Conservation (phyloP, 805 yeast genomes). For the Cyberlindnera maritima region DNA sequence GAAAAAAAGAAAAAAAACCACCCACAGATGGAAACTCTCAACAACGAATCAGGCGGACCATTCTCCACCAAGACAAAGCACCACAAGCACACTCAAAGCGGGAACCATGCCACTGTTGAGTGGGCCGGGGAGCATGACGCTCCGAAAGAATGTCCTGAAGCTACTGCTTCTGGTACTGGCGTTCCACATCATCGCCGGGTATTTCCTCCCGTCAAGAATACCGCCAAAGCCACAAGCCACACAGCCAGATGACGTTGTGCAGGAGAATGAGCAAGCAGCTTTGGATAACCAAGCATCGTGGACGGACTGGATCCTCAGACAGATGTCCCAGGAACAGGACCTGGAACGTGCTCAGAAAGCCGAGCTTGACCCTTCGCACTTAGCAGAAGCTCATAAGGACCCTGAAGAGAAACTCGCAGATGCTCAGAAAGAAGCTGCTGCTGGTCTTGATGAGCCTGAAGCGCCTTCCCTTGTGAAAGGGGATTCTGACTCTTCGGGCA, state of each 20-base stretch:
- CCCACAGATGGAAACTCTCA: not conserved
- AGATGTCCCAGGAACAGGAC: not conserved
- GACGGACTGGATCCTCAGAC: not conserved
- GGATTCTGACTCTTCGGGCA: not conserved
- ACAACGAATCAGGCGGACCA: not conserved
- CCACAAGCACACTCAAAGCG: not conserved
- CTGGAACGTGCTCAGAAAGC: constrained; percentile 3
- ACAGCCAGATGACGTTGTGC: not conserved
- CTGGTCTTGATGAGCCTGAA: not conserved
- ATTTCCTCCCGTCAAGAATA: constrained; percentile 8
- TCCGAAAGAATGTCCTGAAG: constrained; percentile 11
- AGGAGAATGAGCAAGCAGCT: not conserved
- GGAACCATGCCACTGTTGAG: constrained; percentile 1
- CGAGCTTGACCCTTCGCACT: not conserved
- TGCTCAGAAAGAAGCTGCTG: not conserved
- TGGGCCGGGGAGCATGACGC: constrained; percentile 4
- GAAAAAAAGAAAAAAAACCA: not conserved
- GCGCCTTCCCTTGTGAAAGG: not conserved
- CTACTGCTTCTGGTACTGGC: constrained; percentile 9
- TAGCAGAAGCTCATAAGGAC: not conserved
- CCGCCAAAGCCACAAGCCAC: not conserved
- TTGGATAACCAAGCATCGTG: not conserved
- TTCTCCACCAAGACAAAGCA: not conserved
- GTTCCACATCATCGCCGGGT: constrained; percentile 9
- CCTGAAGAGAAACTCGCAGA: not conserved